These are phyloP conservation scores for Lentinula aciculospora DNA, from an alignment of 768 basidiomycete species.

Conservation along the genomic window DNA sequence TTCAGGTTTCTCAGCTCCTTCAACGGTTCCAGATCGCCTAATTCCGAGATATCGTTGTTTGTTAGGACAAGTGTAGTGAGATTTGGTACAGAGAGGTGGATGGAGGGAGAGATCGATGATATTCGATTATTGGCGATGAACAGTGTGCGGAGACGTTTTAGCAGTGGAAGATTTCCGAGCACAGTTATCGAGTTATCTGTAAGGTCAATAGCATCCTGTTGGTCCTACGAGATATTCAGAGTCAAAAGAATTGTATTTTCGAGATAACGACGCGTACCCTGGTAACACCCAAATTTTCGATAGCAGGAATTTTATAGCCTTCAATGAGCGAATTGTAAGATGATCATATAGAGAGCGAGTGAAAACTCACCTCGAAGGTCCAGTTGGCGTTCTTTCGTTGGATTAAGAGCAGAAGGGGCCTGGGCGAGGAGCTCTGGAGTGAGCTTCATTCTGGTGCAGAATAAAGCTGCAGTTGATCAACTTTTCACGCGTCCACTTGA, in stretches of 20 bases:
- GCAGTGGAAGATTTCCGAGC: conserved; percentile 81
- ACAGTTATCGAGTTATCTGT: conserved; percentile 85
- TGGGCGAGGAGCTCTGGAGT: conserved; percentile 90
- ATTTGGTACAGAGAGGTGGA: conserved; percentile 81
- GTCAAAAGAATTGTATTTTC: neutral
- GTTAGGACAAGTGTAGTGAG: conserved; percentile 79
- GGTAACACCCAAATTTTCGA: conserved; percentile 95
- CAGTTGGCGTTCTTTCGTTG: conserved; percentile 84
- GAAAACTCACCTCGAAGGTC: conserved; percentile 73
- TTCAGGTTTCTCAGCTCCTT: conserved; percentile 70
- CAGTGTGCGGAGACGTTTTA: conserved; percentile 79
- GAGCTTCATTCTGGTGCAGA: conserved; percentile 64
- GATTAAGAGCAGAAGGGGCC: conserved; percentile 71
- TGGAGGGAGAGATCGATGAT: conserved; percentile 73
- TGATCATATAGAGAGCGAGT: conserved; percentile 8
- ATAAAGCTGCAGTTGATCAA: neutral
- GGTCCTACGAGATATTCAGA: conserved; percentile 56
- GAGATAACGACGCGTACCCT: conserved; percentile 42
- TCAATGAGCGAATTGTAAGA: conserved; percentile 20
- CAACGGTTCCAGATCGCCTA: conserved; percentile 82
- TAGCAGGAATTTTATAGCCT: conserved; percentile 93
- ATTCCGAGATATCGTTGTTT: conserved; percentile 73
- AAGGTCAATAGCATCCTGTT: conserved; percentile 90
- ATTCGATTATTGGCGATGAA: conserved; percentile 89
- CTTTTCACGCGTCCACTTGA: conserved; percentile 3